Base-by-base conservation (phyloP, 495 filamentous ascomycete species). In the Penicillium canescens region DNA sequence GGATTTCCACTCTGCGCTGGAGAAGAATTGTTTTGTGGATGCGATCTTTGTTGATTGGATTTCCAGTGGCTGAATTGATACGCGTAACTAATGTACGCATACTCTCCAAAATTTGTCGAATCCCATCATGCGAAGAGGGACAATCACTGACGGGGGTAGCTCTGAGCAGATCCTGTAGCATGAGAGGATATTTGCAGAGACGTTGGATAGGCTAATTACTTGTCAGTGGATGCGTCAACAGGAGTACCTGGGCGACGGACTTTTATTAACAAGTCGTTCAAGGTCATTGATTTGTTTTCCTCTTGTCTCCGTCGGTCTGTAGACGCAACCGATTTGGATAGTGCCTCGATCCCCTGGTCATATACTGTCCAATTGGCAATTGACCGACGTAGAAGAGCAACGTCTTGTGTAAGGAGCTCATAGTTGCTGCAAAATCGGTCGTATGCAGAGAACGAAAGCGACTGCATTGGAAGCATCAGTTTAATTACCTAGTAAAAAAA, bases 231-330 rank as follows among this genome's bases (percentile, higher is more conserved):
- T 9, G 12, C 12, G 42, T 13, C 18, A 26, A 44, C 4, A 1
- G 6, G 28, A 31, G 28, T 31, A 47, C 9, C 36, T 4, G 13
- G 20, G 18, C 12, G 8, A 50, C 72, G 47, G 69, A 90, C 92
- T 82, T 98, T 98, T 44, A 96, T 91, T 36, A 98, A 79, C 42
- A 98, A 78, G 68, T 98, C 94, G 55, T 84, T 84, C 57, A 96
- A 79, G 1, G 86, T 87, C 55, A 97, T 72, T 3, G 88, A 86
- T 59, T 88, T 94, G 58, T 83, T 88, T 13, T 81, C 77, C 46
- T 84, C 78, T 12, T 83, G 79, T 36, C 77, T 73, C 37, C 82
- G 78, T 56, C 78, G 83, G 50, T 92, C 86, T 8, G 82, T 80
- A 0, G 92, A 88, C 14, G 83, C 79, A 8, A 95, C 70, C 4